Evolutionary conservation across 345 rosid species (phyloP), one percentile per base, ranked within the genome.

Genomic region (Tarenaya hassleriana): DNA sequence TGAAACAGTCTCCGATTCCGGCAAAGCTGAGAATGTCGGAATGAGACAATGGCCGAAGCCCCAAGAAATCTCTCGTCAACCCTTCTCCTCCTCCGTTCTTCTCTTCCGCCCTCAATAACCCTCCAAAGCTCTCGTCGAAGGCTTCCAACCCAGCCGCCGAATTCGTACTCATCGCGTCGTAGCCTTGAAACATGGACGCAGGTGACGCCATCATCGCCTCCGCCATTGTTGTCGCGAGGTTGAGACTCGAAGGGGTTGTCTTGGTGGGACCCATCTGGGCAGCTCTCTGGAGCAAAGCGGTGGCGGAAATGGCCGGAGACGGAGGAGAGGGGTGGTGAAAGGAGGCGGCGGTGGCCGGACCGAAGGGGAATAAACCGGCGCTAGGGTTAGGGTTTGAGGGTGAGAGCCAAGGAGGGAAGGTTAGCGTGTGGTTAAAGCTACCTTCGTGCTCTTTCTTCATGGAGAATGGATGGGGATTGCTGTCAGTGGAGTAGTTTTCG

Each of bases 31-130:
- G 62, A 56, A 91, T 77, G 63, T 82, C 91, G 60, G 69, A 74
- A n/a, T 77, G 89, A 39, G 94, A 80, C 61, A 66, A 69, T 3
- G 89, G 74, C 62, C 84, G 68, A 32, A 86, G 50, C 27, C 92
- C 94, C 71, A 86, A 75, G 81, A 90, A 90, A 64, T 90, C 96
- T 72, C 96, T 82, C 0, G 96, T 90, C 72, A 83, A 47, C 16
- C 66, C 88, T 60, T 77, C 88, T 34, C 75, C 63, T 12, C 41
- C 31, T 0, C 41, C 21, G 3, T 47, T 53, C 27, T 55, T 60
- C 33, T 47, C 56, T 52, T 51, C 47, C 29, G 56, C 53, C 38
- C 68, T 64, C 59, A 78, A 69, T 61, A 75, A 66, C 58, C 74
- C 76, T 4, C 70, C 70, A 38, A 76, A 72, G 3, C 75, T 62